Base-by-base conservation (phyloP, 1,139 yeast species). In the Diutina neorugosa region DNA sequence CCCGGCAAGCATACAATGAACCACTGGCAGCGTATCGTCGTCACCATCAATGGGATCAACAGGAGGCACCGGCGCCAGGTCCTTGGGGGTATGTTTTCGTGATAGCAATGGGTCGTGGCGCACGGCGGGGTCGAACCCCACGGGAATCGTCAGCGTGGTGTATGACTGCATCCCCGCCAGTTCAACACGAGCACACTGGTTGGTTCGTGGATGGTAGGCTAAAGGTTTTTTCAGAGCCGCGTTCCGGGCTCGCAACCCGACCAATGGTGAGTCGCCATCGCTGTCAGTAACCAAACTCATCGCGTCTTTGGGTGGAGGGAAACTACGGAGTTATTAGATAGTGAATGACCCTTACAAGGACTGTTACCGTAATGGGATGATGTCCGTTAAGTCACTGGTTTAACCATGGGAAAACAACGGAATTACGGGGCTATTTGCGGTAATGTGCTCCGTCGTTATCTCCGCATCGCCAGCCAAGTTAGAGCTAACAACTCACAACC, bases 1-100 rank as follows among this genome's bases (percentile, higher is more conserved):
- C 44, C 98, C 98, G 0, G 98, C 96, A 40, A 86, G 55, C 74
- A 86, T 75, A 61, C 91, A 84, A 59, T 81, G 78, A 59, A 78
- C 54, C n/a, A 84, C 67, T 1, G 87, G 81, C 14, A 77, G 68
- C 14, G 55, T 52, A 51, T 27, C 56, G 14, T 56, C 56, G 12
- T 48, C 34, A 9, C 52, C 56, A 41, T 54, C 57, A 6, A 40
- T 46, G 41, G 50, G 50, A 18, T 46, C 50, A 4, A 4, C n/a
- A 1, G 37, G 37, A 14, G 37, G 37, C 37, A 14, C 37, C 12
- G 37, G 37, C 49, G 25, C 52, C 19, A 41, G 21, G 18, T 42
- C 50, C 20, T 43, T 12, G 25, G 51, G 19, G 23, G 23, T 16
- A 53, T 42, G 5, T 44, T 20, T 34, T 40, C 34, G 51, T 44